Base-by-base conservation (phyloP, 805 yeast genomes). In the Kluyveromyces siamensis region DNA sequence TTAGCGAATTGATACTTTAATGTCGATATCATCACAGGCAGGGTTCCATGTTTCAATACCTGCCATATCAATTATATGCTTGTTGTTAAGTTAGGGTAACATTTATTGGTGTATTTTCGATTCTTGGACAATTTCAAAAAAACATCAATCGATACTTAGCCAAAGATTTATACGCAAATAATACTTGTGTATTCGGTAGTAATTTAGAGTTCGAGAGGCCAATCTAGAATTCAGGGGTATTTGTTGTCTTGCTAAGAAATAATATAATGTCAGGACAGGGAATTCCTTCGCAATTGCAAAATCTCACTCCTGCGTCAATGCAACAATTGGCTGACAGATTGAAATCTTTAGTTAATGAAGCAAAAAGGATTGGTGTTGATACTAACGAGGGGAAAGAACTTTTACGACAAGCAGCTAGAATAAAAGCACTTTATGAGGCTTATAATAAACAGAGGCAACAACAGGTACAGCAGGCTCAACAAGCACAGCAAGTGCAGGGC, bases 301-400 rank as follows among this genome's bases (percentile, higher is more conserved):
- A 46, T 25, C 41, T 51, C 6, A 45, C 54, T 25, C 51, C 50
- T 17, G 55, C 48, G 21, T 46, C 52, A 9, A 40, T 80, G 17
- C 76, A 79, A 37, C 80, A 79, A 59, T 68, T 84, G 51, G 74
- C 82, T 11, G 77, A 74, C 51, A 84, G 80, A 48, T 77, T 80
- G 53, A 76, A 75, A 45, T 68, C 72, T 33, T 84, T 81, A 55
- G 73, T 80, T 33, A 79, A 77, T 19, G 75, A 77, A 55, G 89
- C 88, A 1, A 79, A 77, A 55, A 75, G 74, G 16, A 75, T 82
- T 0, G 87, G 87, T 2, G 72, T 72, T 35, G 77, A 75, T 25
- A 74, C 82, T 0, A 80, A 76, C 0, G 79, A 72, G 50, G 88
- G 87, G 17, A 76, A 77, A 55, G 81, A 79, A 52, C 83, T 83